These are phyloP conservation scores for Debaryomyces subglobosus DNA, from an alignment of 1,139 yeast genomes.

Conservation along the genomic window DNA sequence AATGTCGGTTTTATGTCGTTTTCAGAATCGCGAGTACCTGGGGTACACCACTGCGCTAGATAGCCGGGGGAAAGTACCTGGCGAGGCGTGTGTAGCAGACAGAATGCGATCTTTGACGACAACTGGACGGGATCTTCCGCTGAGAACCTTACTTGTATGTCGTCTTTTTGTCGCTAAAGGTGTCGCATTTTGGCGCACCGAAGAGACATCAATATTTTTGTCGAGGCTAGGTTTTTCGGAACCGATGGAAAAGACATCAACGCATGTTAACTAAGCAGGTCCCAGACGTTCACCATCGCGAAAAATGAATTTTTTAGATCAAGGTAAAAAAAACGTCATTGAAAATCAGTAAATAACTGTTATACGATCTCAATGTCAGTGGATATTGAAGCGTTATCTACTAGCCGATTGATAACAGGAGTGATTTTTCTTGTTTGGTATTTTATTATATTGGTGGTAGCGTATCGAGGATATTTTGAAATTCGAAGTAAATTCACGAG, in stretches of 20 bases:
- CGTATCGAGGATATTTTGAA: constrained; percentile 51
- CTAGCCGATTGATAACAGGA: constrained; percentile 12
- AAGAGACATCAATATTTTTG: neutral
- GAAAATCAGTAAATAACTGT: neutral
- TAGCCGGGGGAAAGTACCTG: neutral
- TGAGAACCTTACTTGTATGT: neutral
- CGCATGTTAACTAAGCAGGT: constrained; percentile 1
- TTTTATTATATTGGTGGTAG: constrained; percentile 44
- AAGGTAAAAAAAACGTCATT: neutral
- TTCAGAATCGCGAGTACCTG: neutral
- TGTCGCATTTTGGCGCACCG: neutral
- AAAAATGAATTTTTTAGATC: neutral
- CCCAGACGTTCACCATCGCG: neutral
- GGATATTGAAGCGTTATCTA: constrained; percentile 1
- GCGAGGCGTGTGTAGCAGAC: neutral
- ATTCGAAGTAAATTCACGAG: constrained; percentile 40
- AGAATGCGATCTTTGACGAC: neutral
- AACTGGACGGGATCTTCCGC: neutral
- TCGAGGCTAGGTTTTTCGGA: neutral
- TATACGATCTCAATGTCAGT: neutral
- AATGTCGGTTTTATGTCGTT: neutral
- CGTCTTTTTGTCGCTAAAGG: neutral
- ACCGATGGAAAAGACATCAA: neutral
- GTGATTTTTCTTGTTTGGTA: constrained; percentile 44
- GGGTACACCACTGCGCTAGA: neutral